Percentiles rank a stretch among this genome's conserved stretches.
Evolutionary conservation across 2,329 filamentous ascomycete species (phyloP).

Genomic region (Fusarium pseudograminearum): DNA sequence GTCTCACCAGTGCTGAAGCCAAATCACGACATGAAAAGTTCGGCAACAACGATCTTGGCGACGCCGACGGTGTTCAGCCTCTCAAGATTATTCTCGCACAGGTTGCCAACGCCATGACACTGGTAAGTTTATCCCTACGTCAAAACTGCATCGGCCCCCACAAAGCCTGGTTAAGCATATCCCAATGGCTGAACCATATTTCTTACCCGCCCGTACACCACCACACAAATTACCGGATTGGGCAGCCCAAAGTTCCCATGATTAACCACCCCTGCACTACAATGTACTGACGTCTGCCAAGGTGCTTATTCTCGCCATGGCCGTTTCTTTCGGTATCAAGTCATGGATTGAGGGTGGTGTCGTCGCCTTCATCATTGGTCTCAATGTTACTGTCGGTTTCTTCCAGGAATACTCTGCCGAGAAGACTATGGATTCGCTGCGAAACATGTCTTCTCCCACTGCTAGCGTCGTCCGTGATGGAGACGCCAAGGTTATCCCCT

Average conservation of each 20-base stretch:
- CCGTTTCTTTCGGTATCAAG: constrained; percentile 66
- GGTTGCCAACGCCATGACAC: constrained; percentile 76
- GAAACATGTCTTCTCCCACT: constrained; percentile 58
- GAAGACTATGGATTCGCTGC: constrained; percentile 63
- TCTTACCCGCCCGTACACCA: constrained; percentile 46
- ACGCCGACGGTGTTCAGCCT: constrained; percentile 62
- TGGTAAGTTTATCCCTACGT: constrained; percentile 58
- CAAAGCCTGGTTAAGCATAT: constrained; percentile 35
- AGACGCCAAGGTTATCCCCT: constrained; percentile 54
- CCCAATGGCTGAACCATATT: constrained; percentile 13
- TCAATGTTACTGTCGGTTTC: constrained; percentile 68
- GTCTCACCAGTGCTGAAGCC: constrained; percentile 65
- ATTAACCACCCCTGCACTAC: constrained; percentile 47
- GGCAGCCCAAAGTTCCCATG: constrained; percentile 59
- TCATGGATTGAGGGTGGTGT: constrained; percentile 73
- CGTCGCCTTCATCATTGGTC: constrained; percentile 66
- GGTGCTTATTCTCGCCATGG: constrained; percentile 68
- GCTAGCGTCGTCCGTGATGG: constrained; percentile 59
- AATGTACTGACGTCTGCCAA: constrained; percentile 46
- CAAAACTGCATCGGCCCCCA: constrained; percentile 8
- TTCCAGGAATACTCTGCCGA: constrained; percentile 61
- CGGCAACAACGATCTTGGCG: constrained; percentile 69
- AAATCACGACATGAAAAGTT: constrained; percentile 62
- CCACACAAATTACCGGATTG: constrained; percentile 54
- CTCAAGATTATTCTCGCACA: constrained; percentile 71